Base-by-base conservation (phyloP, 208 protist species). In the Acanthamoeba castellanii region DNA sequence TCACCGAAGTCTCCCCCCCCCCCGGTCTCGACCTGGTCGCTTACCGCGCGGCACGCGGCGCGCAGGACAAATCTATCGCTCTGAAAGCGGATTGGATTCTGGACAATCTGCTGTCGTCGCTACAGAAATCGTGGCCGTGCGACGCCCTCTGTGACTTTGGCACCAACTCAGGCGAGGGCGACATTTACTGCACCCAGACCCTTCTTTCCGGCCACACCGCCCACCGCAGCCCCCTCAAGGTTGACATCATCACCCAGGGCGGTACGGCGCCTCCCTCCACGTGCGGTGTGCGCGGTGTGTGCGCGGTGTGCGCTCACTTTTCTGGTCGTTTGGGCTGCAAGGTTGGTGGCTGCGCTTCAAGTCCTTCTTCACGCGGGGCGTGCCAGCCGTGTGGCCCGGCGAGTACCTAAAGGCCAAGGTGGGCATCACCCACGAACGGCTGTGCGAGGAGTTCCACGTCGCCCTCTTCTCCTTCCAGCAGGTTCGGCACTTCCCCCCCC, bases 291-390 rank as follows among this genome's bases (percentile, higher is more conserved):
- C 27, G 20, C 27, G 16, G 1, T 68, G 18, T 9, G 61, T 30
- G 25, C 61, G 18, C 3, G 37, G 3, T 47, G 37, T 11, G 32
- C 70, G 32, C n/a, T 74, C 13, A 74, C 22, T 74, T 34, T 20
- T 0, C 6, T 22, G n/a, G 66, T n/a, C 42, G 42, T 3, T 47
- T 47, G 32, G 8, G 13, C 30, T 9, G 13, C 0, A 81, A 81
- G 70, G 70, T 18, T 81, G 70, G 70, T 81, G 70, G 70, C 70
- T 81, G 34, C 70, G 70, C 37, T 81, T 81, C 70, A 81, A 81
- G 70, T 81, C 70, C 25, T 81, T 81, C 32, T 81, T 81, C 70
- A 81, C 70, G 34, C 70, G 70, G 20, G 70, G 70, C 30, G 70
- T 81, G 70, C 70, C 70, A 14, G 70, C 34, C 34, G 70, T 81